Evolutionary conservation across 164 flowering plant genomes (phyloP).

Genomic region (Macadamia integrifolia): DNA sequence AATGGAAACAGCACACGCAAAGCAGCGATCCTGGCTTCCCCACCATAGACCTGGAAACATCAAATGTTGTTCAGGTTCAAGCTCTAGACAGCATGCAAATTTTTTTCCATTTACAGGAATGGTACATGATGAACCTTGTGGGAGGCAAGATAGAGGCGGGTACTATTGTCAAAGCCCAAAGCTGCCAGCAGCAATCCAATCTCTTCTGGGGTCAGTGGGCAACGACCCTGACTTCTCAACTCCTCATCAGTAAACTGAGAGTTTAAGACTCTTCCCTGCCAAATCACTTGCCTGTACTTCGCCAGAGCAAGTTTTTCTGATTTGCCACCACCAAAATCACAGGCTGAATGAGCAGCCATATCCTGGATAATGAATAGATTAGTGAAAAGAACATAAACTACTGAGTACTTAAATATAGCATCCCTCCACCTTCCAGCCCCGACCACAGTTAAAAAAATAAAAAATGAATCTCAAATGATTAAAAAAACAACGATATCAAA

Average conservation of each 20-base stretch:
- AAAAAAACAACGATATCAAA: too few species aligned
- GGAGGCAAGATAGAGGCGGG: constrained; percentile 94
- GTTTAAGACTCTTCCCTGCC: constrained; percentile 95
- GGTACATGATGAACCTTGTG: constrained; percentile 57
- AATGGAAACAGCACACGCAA: constrained; percentile 68
- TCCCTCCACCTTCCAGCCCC: too few species aligned
- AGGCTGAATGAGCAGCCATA: constrained; percentile 99
- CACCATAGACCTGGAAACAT: constrained; percentile 80
- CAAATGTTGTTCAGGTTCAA: background rate
- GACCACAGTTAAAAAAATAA: too few species aligned
- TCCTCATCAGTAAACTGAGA: constrained; percentile 96
- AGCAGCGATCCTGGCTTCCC: constrained; percentile 84
- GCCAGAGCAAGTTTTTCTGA: constrained; percentile 91
- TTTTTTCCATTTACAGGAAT: background rate
- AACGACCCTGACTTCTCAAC: constrained; percentile 83
- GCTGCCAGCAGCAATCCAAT: constrained; percentile 88
- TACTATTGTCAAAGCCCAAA: constrained; percentile 82
- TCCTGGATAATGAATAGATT: constrained; percentile 40
- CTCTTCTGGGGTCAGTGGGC: constrained; percentile 99
- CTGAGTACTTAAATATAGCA: too few species aligned
- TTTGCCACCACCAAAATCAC: constrained; percentile 99
- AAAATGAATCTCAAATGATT: too few species aligned
- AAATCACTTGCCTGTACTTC: constrained; percentile 76
- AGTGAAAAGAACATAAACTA: background rate
- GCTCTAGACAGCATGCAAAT: background rate